Conservation (phyloP, 208 protist genomes). For the Leishmania arabica region DNA sequence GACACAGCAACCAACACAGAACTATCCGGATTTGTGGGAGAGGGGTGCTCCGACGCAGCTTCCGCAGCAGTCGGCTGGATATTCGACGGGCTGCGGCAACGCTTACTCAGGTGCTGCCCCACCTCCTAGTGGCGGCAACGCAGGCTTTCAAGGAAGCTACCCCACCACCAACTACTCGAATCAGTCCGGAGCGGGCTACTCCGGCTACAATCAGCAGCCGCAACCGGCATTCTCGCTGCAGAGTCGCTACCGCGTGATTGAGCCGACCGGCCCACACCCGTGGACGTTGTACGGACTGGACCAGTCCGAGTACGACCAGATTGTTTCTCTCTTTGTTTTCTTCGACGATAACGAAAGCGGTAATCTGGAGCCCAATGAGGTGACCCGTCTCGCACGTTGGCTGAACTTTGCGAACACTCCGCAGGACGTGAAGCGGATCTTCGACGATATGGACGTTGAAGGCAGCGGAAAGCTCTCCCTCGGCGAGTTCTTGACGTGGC, state of each 20-base stretch:
- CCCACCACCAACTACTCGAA: constrained; percentile 4
- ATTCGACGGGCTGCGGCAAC: neutral
- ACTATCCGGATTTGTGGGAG: constrained; percentile 13
- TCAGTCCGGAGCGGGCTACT: neutral
- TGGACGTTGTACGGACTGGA: constrained; percentile 67
- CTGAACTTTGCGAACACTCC: constrained; percentile 77
- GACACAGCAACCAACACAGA: neutral
- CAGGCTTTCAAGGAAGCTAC: neutral
- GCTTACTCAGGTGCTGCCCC: constrained; percentile 13
- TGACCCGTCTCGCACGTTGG: constrained; percentile 70
- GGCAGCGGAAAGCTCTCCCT: constrained; percentile 58
- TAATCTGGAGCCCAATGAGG: constrained; percentile 50
- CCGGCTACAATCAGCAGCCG: constrained; percentile 4
- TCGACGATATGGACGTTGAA: constrained; percentile 77
- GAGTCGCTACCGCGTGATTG: constrained; percentile 42
- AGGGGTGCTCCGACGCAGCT: constrained; percentile 13
- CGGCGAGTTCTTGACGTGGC: constrained; percentile 77
- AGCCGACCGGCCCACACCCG: constrained; percentile 39
- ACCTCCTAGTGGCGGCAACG: neutral
- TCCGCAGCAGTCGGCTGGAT: neutral
- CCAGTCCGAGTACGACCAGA: constrained; percentile 84
- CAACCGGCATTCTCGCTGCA: constrained; percentile 5
- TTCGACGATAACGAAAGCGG: constrained; percentile 82
- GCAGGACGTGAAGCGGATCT: constrained; percentile 75
- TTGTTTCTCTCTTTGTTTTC: constrained; percentile 83